These are phyloP conservation scores for Cephaloascus albidus DNA, from an alignment of 805 yeast genomes.

Conservation along the genomic window DNA sequence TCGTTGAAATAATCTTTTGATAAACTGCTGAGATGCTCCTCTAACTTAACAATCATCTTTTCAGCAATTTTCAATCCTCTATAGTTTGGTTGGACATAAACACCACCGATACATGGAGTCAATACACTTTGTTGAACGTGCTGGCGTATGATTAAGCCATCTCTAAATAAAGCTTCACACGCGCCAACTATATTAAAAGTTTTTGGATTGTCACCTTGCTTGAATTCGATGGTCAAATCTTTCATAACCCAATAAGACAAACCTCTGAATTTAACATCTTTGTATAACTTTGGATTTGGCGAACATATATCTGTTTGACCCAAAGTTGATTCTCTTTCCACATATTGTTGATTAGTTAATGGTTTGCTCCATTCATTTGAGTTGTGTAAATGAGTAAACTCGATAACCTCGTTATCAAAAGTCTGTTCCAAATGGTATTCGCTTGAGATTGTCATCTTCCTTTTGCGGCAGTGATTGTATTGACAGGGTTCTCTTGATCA, in stretches of 20 bases:
- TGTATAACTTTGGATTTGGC: slow-evolving; percentile 5
- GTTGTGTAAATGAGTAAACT: slow-evolving; percentile 11
- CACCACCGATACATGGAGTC: slow-evolving; percentile 47
- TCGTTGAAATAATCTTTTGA: slow-evolving; percentile 14
- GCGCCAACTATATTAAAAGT: slow-evolving; percentile 13
- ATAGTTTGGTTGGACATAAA: slow-evolving; percentile 36
- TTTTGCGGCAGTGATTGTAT: not conserved
- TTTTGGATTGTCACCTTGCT: slow-evolving; percentile 1
- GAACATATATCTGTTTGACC: slow-evolving; percentile 9
- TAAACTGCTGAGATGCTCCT: slow-evolving; percentile 8
- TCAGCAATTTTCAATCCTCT: slow-evolving; percentile 52
- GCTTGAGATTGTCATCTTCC: not conserved
- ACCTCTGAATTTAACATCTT: slow-evolving; percentile 8
- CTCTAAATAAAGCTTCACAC: slow-evolving; percentile 16
- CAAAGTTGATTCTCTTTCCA: slow-evolving; percentile 11
- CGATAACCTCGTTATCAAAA: slow-evolving; percentile 6
- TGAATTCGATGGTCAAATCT: slow-evolving; percentile 4
- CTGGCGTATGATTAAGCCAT: slow-evolving; percentile 5
- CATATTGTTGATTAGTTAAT: slow-evolving; percentile 10
- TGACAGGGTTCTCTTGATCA: not conserved
- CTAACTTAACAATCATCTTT: slow-evolving; percentile 30
- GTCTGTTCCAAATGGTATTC: slow-evolving; percentile 8
- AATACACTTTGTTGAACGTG: slow-evolving; percentile 1
- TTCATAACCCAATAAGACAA: slow-evolving; percentile 14
- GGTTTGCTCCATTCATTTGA: slow-evolving; percentile 14